phyloP scores from a whole-genome alignment of 2,329 filamentous ascomycete genomes.

The Huntiella abstrusa region DNA sequence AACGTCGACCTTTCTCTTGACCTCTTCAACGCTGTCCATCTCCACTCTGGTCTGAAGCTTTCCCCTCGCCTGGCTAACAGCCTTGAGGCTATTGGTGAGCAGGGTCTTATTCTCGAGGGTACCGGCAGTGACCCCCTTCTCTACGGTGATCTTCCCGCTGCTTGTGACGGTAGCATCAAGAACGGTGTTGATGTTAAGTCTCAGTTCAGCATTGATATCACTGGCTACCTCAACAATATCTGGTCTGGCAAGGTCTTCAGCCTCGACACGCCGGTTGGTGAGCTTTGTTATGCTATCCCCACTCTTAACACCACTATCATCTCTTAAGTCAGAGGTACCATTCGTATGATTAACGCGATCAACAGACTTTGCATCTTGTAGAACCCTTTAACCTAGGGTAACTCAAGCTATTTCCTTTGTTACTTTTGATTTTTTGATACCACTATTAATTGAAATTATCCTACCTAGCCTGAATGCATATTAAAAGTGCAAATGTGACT shows the following conservation, averaged over 20 bases:
- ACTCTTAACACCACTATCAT: constrained; percentile 1
- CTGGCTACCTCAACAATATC: not conserved
- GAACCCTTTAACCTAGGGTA: too few species aligned
- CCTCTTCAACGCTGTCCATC: constrained; percentile 12
- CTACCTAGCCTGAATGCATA: too few species aligned
- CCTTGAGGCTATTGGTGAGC: not conserved
- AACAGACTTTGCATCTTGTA: not conserved
- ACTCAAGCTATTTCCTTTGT: too few species aligned
- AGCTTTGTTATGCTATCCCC: not conserved
- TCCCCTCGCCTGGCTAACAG: constrained; percentile 1
- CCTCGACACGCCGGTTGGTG: not conserved
- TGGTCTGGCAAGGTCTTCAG: constrained; percentile 1
- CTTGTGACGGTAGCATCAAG: not conserved
- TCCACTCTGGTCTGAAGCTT: constrained; percentile 1
- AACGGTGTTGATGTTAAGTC: not conserved
- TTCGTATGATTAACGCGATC: not conserved
- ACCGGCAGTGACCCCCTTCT: constrained; percentile 1
- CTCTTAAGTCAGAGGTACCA: not conserved
- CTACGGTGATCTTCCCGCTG: not conserved
- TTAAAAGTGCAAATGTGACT: too few species aligned
- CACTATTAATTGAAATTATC: too few species aligned
- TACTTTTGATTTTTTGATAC: too few species aligned
- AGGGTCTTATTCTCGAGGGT: constrained; percentile 2
- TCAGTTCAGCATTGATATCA: not conserved
- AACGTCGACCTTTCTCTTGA: constrained; percentile 22